Base-by-base conservation (phyloP, 2,329 filamentous ascomycete species). In the Sphaerulina populicola region DNA sequence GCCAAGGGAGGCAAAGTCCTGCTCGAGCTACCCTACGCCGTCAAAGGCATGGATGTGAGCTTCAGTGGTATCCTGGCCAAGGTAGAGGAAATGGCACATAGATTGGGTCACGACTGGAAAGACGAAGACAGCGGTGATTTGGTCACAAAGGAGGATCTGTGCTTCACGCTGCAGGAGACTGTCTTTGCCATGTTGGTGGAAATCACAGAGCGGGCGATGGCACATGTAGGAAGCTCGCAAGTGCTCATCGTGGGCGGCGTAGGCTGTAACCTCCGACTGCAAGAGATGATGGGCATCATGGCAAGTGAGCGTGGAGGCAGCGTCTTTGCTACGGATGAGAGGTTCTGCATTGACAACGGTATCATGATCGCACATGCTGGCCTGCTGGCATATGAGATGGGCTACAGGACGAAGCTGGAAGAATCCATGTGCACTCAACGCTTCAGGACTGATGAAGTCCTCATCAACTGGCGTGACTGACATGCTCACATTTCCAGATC, bases 291-390 rank as follows among this genome's bases (percentile, higher is more conserved):
- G 93, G 90, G 88, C 12, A 76, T 85, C 42, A 98, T 98, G 93
- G 91, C 90, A 12, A 76, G 75, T 40, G 90, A 95, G 68, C 76
- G 93, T 35, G 88, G 89, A 47, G 93, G 93, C 3, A 90, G 82
- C 63, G 88, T 97, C 3, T 96, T 86, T 71, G 90, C 93, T 21
- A 97, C 91, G 0, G 93, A 98, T 67, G 93, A 98, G 74, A 78
- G 93, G 41, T 98, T 95, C 68, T 98, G 93, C 68, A 98, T 98
- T 62, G 93, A 98, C 70, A 98, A 98, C 64, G 93, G 93, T 44
- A 97, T 98, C 66, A 98, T 98, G 93, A 98, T 98, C 72, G 93
- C 93, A 1, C 91, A 98, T 69, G 93, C 93, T 1, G 93, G 93
- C 2, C 71, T 98, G 62, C 68, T 96, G 63, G 90, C 90, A 1